These are phyloP conservation scores for Mortierella sp. DNA, from an alignment of 371 early-diverging fungal genomes.

Conservation along the genomic window DNA sequence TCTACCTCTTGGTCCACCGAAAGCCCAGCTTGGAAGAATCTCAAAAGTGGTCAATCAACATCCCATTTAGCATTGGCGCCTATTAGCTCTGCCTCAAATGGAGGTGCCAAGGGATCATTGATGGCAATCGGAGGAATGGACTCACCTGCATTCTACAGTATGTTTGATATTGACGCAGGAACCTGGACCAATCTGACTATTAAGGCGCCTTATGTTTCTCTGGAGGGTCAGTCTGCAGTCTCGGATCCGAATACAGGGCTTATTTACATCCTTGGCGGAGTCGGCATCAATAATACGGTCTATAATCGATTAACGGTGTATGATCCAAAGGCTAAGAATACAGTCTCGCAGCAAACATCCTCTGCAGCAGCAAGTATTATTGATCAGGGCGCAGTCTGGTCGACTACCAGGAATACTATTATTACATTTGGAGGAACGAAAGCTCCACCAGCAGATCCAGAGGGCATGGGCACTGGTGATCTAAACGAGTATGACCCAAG, in stretches of 20 bases:
- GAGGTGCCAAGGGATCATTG: slow-evolving; percentile 23
- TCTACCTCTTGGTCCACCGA: slow-evolving; percentile 20
- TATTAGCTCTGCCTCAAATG: slow-evolving; percentile 14
- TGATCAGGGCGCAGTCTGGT: slow-evolving; percentile 33
- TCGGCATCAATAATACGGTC: not conserved
- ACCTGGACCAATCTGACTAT: slow-evolving; percentile 8
- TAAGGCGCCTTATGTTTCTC: slow-evolving; percentile 11
- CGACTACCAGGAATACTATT: slow-evolving; percentile 15
- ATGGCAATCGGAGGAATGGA: slow-evolving; percentile 31
- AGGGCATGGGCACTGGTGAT: slow-evolving; percentile 2
- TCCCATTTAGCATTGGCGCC: slow-evolving; percentile 29
- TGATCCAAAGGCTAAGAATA: slow-evolving; percentile 16
- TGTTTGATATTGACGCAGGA: slow-evolving; percentile 17
- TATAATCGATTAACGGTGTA: slow-evolving; percentile 26
- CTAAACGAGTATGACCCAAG: slow-evolving; percentile 28
- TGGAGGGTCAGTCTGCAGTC: slow-evolving; percentile 42
- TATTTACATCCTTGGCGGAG: slow-evolving; percentile 35
- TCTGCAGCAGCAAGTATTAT: slow-evolving; percentile 24
- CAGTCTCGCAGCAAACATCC: slow-evolving; percentile 15
- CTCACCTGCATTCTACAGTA: slow-evolving; percentile 3
- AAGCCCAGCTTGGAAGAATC: slow-evolving; percentile 11
- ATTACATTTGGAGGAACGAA: slow-evolving; percentile 41
- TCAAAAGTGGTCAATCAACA: slow-evolving; percentile 19
- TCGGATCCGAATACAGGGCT: slow-evolving; percentile 41
- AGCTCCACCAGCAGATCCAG: slow-evolving; percentile 8